phyloP scores from a whole-genome alignment of 140 eudicot species.

The Bidens hawaiensis region DNA sequence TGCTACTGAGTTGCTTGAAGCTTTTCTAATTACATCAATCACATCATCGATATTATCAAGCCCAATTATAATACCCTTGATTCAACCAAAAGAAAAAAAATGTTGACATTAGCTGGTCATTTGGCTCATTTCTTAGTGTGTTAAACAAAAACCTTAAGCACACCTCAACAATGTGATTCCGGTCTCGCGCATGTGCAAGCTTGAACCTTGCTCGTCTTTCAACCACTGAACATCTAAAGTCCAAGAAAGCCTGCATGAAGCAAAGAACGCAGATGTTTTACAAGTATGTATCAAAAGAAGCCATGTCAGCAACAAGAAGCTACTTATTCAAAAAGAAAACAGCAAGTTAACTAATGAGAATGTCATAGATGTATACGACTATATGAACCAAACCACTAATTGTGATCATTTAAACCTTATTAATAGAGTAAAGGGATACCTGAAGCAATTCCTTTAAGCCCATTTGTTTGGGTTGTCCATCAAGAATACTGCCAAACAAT shows the following conservation, averaged over 20 bases:
- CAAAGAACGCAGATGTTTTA: not conserved
- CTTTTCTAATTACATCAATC: conserved; percentile 63
- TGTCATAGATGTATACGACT: conserved; percentile 1
- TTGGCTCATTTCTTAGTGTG: not conserved
- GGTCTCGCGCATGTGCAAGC: conserved; percentile 77
- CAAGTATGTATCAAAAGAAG: not conserved
- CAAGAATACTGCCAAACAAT: conserved; percentile 56
- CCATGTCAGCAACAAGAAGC: not conserved
- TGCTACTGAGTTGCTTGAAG: conserved; percentile 73
- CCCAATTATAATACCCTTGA: conserved; percentile 81
- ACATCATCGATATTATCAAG: conserved; percentile 88
- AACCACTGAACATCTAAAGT: conserved; percentile 86
- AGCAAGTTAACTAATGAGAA: not conserved
- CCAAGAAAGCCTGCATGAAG: conserved; percentile 79
- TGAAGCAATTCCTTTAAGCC: conserved; percentile 87
- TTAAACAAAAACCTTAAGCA: conserved; percentile 2
- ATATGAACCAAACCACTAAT: conserved; percentile 11
- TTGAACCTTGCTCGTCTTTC: conserved; percentile 78
- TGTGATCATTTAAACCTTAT: conserved; percentile 4
- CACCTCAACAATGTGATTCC: conserved; percentile 93
- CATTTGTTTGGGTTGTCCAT: conserved; percentile 95
- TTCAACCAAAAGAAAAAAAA: conserved; percentile 11
- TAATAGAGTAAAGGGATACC: conserved; percentile 30
- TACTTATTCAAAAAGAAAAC: not conserved
- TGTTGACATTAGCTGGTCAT: not conserved